Evolutionary conservation across 306 rosid genomes (phyloP).

Genomic region (Quercus glauca): DNA sequence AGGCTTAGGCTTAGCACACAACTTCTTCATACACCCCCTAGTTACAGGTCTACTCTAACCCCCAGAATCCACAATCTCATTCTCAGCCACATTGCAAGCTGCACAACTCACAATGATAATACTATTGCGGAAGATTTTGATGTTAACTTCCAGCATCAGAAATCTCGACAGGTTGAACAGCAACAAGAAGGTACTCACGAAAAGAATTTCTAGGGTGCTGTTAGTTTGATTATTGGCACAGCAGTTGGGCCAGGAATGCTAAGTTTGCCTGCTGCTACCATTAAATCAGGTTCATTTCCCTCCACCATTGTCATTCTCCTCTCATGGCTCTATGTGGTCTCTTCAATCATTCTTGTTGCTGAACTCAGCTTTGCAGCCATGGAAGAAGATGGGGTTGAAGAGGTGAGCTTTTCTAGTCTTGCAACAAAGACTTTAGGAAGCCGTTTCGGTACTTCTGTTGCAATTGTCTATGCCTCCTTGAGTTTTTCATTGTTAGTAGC

Average conservation of each 20-base stretch:
- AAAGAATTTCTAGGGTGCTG: constrained; percentile 60
- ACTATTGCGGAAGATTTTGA: too few relatives aligned
- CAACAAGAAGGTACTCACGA: constrained; percentile 1
- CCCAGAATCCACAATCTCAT: background rate
- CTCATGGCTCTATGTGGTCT: constrained; percentile 51
- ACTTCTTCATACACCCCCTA: background rate
- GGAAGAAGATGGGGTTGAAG: constrained; percentile 47
- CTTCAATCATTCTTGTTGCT: constrained; percentile 56
- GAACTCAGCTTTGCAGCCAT: constrained; percentile 53
- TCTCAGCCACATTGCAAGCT: constrained; percentile 1
- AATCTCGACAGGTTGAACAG: background rate
- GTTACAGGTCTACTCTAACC: background rate
- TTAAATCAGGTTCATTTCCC: constrained; percentile 51
- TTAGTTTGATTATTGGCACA: constrained; percentile 47
- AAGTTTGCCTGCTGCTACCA: constrained; percentile 43
- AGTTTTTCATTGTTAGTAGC: constrained; percentile 55
- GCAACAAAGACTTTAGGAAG: constrained; percentile 43
- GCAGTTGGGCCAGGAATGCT: constrained; percentile 63
- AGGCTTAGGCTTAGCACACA: background rate
- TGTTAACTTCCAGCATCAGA: constrained; percentile 2
- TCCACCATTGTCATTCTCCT: constrained; percentile 48
- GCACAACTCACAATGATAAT: background rate
- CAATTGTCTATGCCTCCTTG: constrained; percentile 35
- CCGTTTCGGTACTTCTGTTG: constrained; percentile 43
- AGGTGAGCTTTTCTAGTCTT: constrained; percentile 55